Evolutionary conservation across 371 early-diverging fungal genomes (phyloP).

Genomic region (Apophysomyces sp.): DNA sequence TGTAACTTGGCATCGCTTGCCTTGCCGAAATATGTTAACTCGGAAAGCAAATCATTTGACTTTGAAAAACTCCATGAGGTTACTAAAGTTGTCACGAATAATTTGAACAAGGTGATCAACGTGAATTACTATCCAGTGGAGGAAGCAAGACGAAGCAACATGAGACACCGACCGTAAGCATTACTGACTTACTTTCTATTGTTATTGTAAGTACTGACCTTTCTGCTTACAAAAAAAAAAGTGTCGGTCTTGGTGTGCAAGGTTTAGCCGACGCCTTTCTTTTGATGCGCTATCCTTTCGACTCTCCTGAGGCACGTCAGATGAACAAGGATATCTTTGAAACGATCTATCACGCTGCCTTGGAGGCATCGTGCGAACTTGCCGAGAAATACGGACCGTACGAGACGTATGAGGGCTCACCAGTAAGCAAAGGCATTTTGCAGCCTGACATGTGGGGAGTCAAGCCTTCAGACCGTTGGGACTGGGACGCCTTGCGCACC

Average conservation of each 20-base stretch:
- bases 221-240: slow-evolving; percentile 1
- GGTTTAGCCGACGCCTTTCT: slow-evolving; percentile 99
- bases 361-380: slow-evolving; percentile 95
- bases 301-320: slow-evolving; percentile 86
- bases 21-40: slow-evolving; percentile 89
- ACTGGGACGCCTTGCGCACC: slow-evolving; percentile 90
- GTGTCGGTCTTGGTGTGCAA: slow-evolving; percentile 98
- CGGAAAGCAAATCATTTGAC: slow-evolving; percentile 62
- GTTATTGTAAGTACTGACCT: too few relatives aligned
- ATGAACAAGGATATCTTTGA: slow-evolving; percentile 97
- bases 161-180: slow-evolving; percentile 88
- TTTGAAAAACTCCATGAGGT: slow-evolving; percentile 76
- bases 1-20: slow-evolving; percentile 99
- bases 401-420: slow-evolving; percentile 89
- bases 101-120: slow-evolving; percentile 98
- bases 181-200: background rate
- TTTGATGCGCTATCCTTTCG: slow-evolving; percentile 95
- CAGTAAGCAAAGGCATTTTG: slow-evolving; percentile 91
- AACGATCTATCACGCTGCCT: slow-evolving; percentile 96
- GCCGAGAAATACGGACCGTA: slow-evolving; percentile 89
- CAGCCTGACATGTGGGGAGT: slow-evolving; percentile 97
- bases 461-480: slow-evolving; percentile 79
- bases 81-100: slow-evolving; percentile 86
- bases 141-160: slow-evolving; percentile 89
- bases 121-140: slow-evolving; percentile 96